A percentile compares a stretch with the other conserved stretches of the same genome.
These are phyloP conservation scores for Trichoderma virens DNA, from an alignment of 495 filamentous ascomycete genomes.

Conservation along the genomic window DNA sequence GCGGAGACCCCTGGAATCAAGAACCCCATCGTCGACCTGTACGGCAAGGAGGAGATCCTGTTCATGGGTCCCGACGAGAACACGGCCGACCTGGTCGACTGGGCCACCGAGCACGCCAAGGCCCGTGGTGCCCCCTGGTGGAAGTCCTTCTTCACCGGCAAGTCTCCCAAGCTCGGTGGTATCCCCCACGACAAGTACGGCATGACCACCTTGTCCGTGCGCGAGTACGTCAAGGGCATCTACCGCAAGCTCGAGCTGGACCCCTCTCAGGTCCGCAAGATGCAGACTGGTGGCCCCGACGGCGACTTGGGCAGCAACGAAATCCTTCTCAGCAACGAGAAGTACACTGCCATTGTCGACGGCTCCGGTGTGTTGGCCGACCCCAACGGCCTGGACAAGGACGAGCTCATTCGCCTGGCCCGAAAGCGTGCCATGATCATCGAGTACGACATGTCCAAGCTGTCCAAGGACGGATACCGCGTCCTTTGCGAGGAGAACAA, in stretches of 20 bases:
- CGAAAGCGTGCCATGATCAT: constrained; percentile 84
- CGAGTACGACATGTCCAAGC: constrained; percentile 75
- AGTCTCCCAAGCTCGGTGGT: constrained; percentile 89
- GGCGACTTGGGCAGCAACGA: constrained; percentile 97
- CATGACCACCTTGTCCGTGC: constrained; percentile 96
- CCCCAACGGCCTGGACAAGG: constrained; percentile 76
- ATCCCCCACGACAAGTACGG: constrained; percentile 95
- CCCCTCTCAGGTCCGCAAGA: constrained; percentile 71
- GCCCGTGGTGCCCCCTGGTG: constrained; percentile 89
- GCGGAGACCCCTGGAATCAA: constrained; percentile 94
- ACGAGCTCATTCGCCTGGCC: constrained; percentile 76
- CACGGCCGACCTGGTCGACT: constrained; percentile 92
- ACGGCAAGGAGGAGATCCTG: constrained; percentile 89
- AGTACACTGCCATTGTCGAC: constrained; percentile 88
- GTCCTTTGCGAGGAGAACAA: constrained; percentile 90
- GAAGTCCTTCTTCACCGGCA: constrained; percentile 99
- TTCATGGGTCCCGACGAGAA: constrained; percentile 99
- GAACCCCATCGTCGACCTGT: constrained; percentile 91
- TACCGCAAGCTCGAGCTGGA: constrained; percentile 92
- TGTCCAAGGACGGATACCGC: constrained; percentile 81
- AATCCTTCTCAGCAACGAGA: constrained; percentile 91
- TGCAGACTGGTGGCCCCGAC: constrained; percentile 96
- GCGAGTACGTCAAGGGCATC: constrained; percentile 91
- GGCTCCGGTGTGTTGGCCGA: constrained; percentile 93
- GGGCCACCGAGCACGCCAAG: constrained; percentile 93